Percentiles rank a stretch among this genome's conserved stretches.
phyloP scores from a whole-genome alignment of 2,329 filamentous ascomycete species.

The Mariannaea elegans region DNA sequence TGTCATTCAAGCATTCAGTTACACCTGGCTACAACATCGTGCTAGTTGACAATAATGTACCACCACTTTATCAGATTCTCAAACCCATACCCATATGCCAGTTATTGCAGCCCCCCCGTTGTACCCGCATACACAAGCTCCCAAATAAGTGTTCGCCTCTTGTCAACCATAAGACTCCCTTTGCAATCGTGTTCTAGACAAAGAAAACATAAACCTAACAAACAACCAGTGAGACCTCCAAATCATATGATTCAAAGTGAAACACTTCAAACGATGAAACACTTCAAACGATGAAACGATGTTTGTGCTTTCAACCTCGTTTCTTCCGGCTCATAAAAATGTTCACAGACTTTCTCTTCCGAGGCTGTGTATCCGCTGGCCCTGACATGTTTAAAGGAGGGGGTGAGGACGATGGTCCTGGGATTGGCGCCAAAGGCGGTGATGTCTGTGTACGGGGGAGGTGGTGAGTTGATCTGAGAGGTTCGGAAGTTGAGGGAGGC shows the following conservation, averaged over 20 bases:
- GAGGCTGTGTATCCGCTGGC: constrained; percentile 20
- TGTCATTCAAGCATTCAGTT: too few relatives aligned
- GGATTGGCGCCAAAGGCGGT: constrained; percentile 26
- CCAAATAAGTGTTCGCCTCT: too few relatives aligned
- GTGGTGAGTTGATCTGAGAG: constrained; percentile 21
- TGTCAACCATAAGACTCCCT: background rate
- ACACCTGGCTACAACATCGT: too few relatives aligned
- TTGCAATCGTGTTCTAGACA: background rate
- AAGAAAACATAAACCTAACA: background rate
- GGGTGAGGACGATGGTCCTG: constrained; percentile 35
- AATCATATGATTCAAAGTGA: too few relatives aligned
- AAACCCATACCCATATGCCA: too few relatives aligned
- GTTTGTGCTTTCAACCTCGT: constrained; percentile 17
- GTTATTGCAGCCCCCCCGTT: too few relatives aligned
- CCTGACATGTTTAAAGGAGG: constrained; percentile 19
- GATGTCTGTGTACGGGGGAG: constrained; percentile 31
- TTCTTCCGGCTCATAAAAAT: constrained; percentile 61
- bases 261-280: background rate
- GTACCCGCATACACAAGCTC: too few relatives aligned
- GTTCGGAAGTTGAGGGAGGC: constrained; percentile 11
- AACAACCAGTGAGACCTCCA: too few relatives aligned
- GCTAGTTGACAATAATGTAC: too few relatives aligned
- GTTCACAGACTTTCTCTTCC: constrained; percentile 57
- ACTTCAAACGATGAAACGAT: background rate
- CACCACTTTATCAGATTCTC: too few relatives aligned